Base-by-base conservation (phyloP, 164 flowering plant species). In the Tetrastigma voinierianum region DNA sequence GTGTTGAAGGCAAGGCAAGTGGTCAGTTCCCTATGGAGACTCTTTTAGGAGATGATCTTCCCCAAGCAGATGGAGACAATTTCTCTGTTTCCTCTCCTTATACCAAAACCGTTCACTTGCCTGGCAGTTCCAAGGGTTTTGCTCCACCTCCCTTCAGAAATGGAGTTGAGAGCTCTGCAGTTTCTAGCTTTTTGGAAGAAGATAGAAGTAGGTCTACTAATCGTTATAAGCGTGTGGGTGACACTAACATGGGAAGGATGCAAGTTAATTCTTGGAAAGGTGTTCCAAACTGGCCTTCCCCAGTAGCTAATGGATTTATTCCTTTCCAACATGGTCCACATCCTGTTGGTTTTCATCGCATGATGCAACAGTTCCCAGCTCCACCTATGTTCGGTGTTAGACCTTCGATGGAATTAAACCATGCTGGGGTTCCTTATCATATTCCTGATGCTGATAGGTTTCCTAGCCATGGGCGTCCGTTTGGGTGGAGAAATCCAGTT, bases 291-390 rank as follows among this genome's bases (percentile, higher is more conserved):
- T 87, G 94, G 94, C 78, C 83, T 47, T 71, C 87, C 58, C 86
- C 90, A 5, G 57, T 83, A 62, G 47, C 85, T 44, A 84, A 82
- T 78, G 86, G 86, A 21, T 87, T 79, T 70, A 68, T 87, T 67
- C 88, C 90, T 57, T 89, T 81, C 59, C 94, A 76, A 47, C 86
- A 81, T 63, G 87, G 83, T 1, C 88, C 87, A 10, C 81, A 84
- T 19, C 78, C 81, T 24, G 80, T 80, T 49, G 82, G 81, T 67
- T 85, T 84, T 76, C 90, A 80, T 70, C 66, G 87, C 12, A 62
- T 84, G 62, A 76, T 86, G 77, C 87, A 72, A 59, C 93, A 79
- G 46, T 86, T 83, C 72, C 75, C 85, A 60, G 66, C 67, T 60
- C 73, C 86, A 40, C 77, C 90, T 59, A 63, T 87, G 57, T 85